These are phyloP conservation scores for Tylopilus balloui DNA, from an alignment of 768 basidiomycete species.

Conservation along the genomic window DNA sequence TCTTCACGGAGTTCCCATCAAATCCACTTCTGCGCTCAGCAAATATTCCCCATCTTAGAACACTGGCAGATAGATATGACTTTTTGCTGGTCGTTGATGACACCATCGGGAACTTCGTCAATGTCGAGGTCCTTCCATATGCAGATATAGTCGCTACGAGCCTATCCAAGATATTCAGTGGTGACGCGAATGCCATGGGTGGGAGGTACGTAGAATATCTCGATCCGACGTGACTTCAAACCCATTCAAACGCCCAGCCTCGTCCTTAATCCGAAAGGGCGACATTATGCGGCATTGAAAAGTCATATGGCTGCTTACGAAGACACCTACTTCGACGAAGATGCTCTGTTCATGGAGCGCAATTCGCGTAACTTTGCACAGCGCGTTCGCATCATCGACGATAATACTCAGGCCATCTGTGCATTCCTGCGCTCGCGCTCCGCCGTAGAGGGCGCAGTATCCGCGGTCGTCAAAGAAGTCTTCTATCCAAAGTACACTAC, in stretches of 20 bases:
- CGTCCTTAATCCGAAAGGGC: constrained; percentile 76
- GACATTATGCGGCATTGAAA: constrained; percentile 66
- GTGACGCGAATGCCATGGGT: constrained; percentile 94
- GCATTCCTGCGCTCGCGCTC: constrained; percentile 68
- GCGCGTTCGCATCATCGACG: constrained; percentile 73
- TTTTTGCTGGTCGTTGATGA: constrained; percentile 92
- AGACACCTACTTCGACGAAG: constrained; percentile 85
- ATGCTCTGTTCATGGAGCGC: constrained; percentile 95
- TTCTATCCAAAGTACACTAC: constrained; percentile 88
- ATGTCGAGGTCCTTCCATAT: constrained; percentile 82
- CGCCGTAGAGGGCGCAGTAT: constrained; percentile 32
- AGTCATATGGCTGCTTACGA: constrained; percentile 61
- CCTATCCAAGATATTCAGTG: constrained; percentile 92
- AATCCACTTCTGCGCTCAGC: constrained; percentile 91
- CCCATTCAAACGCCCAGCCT: constrained; percentile 46
- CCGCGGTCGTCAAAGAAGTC: constrained; percentile 68
- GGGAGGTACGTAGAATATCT: constrained; percentile 64
- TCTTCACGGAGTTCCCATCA: constrained; percentile 93
- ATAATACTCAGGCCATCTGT: constrained; percentile 78
- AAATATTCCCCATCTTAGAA: constrained; percentile 67
- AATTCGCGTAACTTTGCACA: constrained; percentile 90
- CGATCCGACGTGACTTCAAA: background rate
- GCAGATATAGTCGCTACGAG: constrained; percentile 91
- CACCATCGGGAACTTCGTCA: constrained; percentile 91
- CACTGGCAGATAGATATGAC: constrained; percentile 80